Evolutionary conservation across 345 rosid species (phyloP).

Genomic region (Eucalyptus regnans): DNA sequence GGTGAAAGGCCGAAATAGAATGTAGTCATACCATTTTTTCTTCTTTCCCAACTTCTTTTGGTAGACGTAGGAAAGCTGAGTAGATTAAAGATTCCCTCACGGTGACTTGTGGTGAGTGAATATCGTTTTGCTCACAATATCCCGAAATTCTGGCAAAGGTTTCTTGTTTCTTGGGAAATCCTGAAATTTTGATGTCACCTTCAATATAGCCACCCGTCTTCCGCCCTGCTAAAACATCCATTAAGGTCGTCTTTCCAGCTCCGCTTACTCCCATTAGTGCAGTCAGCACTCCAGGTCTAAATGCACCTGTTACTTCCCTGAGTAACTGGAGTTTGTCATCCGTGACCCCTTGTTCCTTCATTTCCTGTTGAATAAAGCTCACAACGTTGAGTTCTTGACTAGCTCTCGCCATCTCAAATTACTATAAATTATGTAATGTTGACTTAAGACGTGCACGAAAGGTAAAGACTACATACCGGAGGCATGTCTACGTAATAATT

Average conservation of each 20-base stretch:
- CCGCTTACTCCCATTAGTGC: slow-evolving; percentile 42
- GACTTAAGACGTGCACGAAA: background rate
- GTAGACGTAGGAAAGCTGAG: slow-evolving; percentile 13
- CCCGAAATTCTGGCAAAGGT: slow-evolving; percentile 10
- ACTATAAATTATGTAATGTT: background rate
- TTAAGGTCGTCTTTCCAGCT: slow-evolving; percentile 37
- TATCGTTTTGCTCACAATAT: slow-evolving; percentile 10
- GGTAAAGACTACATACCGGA: slow-evolving; percentile 10
- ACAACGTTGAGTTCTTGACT: background rate
- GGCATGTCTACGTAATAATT: slow-evolving; percentile 51
- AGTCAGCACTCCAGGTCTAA: slow-evolving; percentile 32
- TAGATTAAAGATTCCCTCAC: slow-evolving; percentile 2
- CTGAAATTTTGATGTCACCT: slow-evolving; percentile 29
- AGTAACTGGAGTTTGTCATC: slow-evolving; percentile 25
- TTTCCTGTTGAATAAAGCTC: slow-evolving; percentile 11
- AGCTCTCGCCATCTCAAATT: background rate
- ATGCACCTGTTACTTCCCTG: slow-evolving; percentile 21
- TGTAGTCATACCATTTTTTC: slow-evolving; percentile 2
- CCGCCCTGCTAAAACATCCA: slow-evolving; percentile 38
- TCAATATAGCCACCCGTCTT: slow-evolving; percentile 31
- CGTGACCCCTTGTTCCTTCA: slow-evolving; percentile 28
- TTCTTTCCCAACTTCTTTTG: slow-evolving; percentile 7
- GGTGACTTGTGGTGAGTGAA: slow-evolving; percentile 10
- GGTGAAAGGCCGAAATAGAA: background rate
- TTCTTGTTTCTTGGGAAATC: slow-evolving; percentile 24